Base-by-base conservation (phyloP, 495 filamentous ascomycete species). In the Annulohypoxylon stygium region DNA sequence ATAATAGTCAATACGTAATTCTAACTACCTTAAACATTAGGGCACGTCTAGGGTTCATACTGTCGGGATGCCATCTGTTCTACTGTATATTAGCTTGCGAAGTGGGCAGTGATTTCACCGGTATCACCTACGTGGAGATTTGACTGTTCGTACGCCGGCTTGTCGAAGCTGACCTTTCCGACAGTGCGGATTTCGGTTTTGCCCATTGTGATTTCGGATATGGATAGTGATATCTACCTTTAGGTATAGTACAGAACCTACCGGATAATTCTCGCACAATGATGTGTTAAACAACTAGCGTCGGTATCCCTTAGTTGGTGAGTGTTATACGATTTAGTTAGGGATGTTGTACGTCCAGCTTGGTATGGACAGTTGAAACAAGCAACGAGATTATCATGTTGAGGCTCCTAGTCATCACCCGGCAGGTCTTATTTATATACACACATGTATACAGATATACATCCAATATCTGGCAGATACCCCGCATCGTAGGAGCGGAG, bases 61-160 rank as follows among this genome's bases (percentile, higher is more conserved):
- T 90, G 72, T 97, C 95, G 39, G 95, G 95, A 77, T 98, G 95
- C 95, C 95, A 98, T 81, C 95, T 83, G 78, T 98, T 98, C 93
- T 95, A 5, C 20, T 30, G 54, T 7, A 55, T 43, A 34, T 67
- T 34, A 70, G 18, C 30, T 37, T 16, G 8, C 18, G 18, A 3
- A 18, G 7, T 3, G 1, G 2, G 16, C 48, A 30, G 5, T 20
- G 33, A 18, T 14, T 9, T 33, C 37, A 11, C 20, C 2, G 23
- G 18, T 12, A 14, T 34, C 16, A 79, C 90, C 78, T 86, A 93
- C 93, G 81, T 97, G 95, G 12, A 97, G 83, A 62, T 90, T 86
- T 4, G 86, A 75, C 78, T 97, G 94, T 76, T 93, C 88, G 18
- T 85, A 79, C 1, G 93, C 93, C n/a, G 92, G 91, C 79, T 88